Evolutionary conservation across 1,139 yeast species (phyloP).

Genomic region (Sugiyamaella neomexicana): DNA sequence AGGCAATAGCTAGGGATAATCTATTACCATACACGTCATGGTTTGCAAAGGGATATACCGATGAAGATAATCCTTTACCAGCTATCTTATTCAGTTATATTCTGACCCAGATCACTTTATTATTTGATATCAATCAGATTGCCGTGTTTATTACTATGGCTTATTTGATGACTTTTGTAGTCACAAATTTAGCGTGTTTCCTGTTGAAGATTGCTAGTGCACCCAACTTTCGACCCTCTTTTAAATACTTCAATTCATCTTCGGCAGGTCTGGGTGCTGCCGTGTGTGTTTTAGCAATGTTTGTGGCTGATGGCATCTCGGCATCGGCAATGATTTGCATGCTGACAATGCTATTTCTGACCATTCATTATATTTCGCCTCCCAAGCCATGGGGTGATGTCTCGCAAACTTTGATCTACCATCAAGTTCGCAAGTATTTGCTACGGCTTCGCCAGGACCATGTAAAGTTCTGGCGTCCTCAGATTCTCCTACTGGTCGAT

Average conservation of each 20-base stretch:
- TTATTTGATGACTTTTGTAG: slow-evolving; percentile 89
- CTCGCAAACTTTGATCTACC: slow-evolving; percentile 89
- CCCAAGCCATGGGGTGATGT: slow-evolving; percentile 98
- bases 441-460: slow-evolving; percentile 82
- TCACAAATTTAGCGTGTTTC: slow-evolving; percentile 90
- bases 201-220: slow-evolving; percentile 85
- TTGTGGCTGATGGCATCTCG: slow-evolving; percentile 86
- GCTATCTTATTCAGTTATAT: slow-evolving; percentile 76
- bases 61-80: slow-evolving; percentile 54
- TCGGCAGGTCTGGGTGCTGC: slow-evolving; percentile 80
- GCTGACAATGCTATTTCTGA: slow-evolving; percentile 61
- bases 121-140: slow-evolving; percentile 88
- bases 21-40: slow-evolving; percentile 72
- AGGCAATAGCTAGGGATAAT: slow-evolving; percentile 86
- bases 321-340: slow-evolving; percentile 75
- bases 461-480: slow-evolving; percentile 98
- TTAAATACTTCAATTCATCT: slow-evolving; percentile 75
- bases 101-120: slow-evolving; percentile 76
- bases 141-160: slow-evolving; percentile 98
- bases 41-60: slow-evolving; percentile 53
- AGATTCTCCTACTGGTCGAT: slow-evolving; percentile 79
- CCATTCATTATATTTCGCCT: slow-evolving; percentile 87
- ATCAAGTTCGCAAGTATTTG: slow-evolving; percentile 89
- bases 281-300: slow-evolving; percentile 79
- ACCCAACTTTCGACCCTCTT: slow-evolving; percentile 94